phyloP scores from a whole-genome alignment of 352 stramenopile genomes.

The Globisporangium acanthophoron region DNA sequence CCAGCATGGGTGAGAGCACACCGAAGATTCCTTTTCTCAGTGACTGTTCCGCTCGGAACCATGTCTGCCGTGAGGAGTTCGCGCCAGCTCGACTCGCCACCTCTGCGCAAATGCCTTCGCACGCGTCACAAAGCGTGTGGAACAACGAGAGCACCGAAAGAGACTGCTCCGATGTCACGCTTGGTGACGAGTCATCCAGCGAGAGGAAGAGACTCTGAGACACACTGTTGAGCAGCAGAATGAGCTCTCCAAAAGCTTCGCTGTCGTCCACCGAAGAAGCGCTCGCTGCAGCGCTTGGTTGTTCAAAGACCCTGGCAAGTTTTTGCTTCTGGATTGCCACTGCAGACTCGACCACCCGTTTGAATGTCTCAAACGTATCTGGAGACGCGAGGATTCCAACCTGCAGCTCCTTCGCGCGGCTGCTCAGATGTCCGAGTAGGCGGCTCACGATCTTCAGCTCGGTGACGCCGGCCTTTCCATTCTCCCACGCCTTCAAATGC shows the following conservation, averaged over 20 bases:
- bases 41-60: constrained; percentile 7
- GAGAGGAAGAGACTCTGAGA: constrained; percentile 29
- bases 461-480: constrained; percentile 19
- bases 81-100: background rate
- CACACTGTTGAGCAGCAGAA: constrained; percentile 42
- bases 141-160: constrained; percentile 10
- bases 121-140: constrained; percentile 7
- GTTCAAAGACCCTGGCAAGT: constrained; percentile 8
- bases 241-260: constrained; percentile 27
- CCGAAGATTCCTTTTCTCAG: constrained; percentile 11
- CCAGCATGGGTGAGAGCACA: constrained; percentile 30
- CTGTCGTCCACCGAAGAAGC: background rate
- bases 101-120: constrained; percentile 4
- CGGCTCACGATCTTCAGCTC: constrained; percentile 44
- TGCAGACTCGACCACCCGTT: constrained; percentile 31
- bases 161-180: constrained; percentile 1
- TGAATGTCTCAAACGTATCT: constrained; percentile 19
- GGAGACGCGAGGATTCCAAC: constrained; percentile 16
- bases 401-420: constrained; percentile 28
- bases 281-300: background rate
- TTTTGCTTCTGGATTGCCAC: constrained; percentile 29
- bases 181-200: constrained; percentile 1
- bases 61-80: background rate
- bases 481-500: constrained; percentile 34
- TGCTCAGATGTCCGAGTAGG: constrained; percentile 32